Evolutionary conservation across 306 rosid species (phyloP), one percentile per base, ranked within the genome.

Genomic region (Purshia tridentata): DNA sequence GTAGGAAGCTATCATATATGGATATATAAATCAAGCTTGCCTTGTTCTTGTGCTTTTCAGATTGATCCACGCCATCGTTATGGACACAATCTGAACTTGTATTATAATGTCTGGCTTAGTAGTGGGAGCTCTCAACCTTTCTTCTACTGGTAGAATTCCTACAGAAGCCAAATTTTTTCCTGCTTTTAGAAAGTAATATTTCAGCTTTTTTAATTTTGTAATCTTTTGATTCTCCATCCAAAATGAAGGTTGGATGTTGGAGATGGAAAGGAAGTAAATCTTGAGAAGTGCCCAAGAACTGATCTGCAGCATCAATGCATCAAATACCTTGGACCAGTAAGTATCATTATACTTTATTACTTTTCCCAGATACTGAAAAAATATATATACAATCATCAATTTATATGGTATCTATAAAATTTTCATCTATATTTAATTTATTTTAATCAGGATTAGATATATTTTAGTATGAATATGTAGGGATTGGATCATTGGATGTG

Each of bases 51-150:
- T 75, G 1, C 4, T 42, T 23, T 42, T 45, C 83, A 90, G 98
- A 86, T 90, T 75, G 98, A 93, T 82, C 96, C 91, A 6, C 88
- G 88, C 39, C 98, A 92, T 80, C 95, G 96, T 5, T 92, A 92
- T 74, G 98, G 98, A 0, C 98, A 92, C 78, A 92, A 88, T 77
- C 70, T 92, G 15, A 86, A 90, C 58, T 69, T 90, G 7, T 92
- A 92, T 72, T 87, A 88, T 60, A 74, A 72, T 68, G 81, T 82
- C 20, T 92, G 98, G 98, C 83, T 88, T 61, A 72, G 66, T 8
- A 88, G 89, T 74, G 86, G 78, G 63, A 90, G 91, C 78, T 70
- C 83, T 40, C 89, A 90, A 73, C 96, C 95, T 15, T 92, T 92
- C 86, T 90, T 92, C 74, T 84, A 87, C 78, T 92, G 98, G 98